These are phyloP conservation scores for Neofusicoccum ribis DNA, from an alignment of 2,329 filamentous ascomycete genomes.

Conservation along the genomic window DNA sequence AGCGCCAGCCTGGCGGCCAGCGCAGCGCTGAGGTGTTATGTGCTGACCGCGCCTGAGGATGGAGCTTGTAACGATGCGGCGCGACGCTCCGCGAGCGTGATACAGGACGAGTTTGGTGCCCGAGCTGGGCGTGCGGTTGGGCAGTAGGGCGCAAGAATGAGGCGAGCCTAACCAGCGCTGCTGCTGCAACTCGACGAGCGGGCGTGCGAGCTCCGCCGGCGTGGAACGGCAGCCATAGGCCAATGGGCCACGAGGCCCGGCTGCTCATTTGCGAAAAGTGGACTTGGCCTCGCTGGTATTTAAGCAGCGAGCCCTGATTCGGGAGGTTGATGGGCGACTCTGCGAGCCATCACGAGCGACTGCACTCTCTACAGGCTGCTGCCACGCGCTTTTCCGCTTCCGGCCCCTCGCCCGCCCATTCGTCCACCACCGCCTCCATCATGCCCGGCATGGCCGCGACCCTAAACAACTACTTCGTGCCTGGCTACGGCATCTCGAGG, in stretches of 20 bases:
- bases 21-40: slow-evolving; percentile 13
- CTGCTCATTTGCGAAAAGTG: slow-evolving; percentile 16
- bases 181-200: not conserved
- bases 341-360: slow-evolving; percentile 17
- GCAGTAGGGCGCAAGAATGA: slow-evolving; percentile 16
- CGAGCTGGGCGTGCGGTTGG: slow-evolving; percentile 15
- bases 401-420: not conserved
- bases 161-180: slow-evolving; percentile 12
- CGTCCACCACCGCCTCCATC: not conserved
- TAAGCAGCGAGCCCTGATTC: slow-evolving; percentile 19
- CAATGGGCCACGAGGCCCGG: not conserved
- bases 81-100: not conserved
- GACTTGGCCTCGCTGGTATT: slow-evolving; percentile 18
- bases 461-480: slow-evolving; percentile 44
- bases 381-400: not conserved
- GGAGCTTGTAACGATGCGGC: slow-evolving; percentile 5
- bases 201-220: not conserved
- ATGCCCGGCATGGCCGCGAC: slow-evolving; percentile 24
- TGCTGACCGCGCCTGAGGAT: slow-evolving; percentile 8
- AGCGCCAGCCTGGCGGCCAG: slow-evolving; percentile 3
- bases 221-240: slow-evolving; percentile 6
- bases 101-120: slow-evolving; percentile 2
- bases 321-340: slow-evolving; percentile 8
- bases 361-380: slow-evolving; percentile 18
- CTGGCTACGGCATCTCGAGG: slow-evolving; percentile 44